Percentiles rank a stretch among this genome's conserved stretches.
These are phyloP conservation scores for Potentilla sterilis DNA, from an alignment of 306 rosid genomes.

Conservation along the genomic window DNA sequence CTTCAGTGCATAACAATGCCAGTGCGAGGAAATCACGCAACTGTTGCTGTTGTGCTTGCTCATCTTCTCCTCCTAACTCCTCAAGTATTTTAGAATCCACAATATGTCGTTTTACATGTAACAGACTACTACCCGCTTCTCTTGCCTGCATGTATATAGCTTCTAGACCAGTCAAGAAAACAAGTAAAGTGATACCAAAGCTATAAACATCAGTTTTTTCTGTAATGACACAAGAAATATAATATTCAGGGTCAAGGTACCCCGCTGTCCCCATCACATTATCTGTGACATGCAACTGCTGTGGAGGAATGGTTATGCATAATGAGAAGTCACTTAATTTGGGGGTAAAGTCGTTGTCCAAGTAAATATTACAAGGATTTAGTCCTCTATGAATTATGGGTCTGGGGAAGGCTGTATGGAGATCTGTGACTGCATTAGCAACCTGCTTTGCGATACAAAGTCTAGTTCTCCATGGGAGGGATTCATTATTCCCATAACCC, in stretches of 20 bases:
- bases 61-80: neutral
- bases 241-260: neutral
- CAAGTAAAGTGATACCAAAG: neutral
- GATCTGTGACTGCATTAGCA: neutral
- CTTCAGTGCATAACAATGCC: neutral
- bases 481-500: neutral
- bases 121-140: too few species aligned
- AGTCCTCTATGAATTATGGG: slow-evolving; percentile 5
- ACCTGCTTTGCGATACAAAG: neutral
- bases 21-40: neutral
- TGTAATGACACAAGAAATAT: too few species aligned
- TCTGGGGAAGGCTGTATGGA: neutral
- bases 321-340: neutral
- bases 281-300: neutral
- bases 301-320: neutral
- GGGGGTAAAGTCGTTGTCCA: neutral
- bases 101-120: too few species aligned
- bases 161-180: too few species aligned
- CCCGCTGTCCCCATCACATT: too few species aligned
- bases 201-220: neutral
- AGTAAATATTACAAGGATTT: neutral
- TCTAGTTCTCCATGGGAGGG: neutral
- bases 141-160: too few species aligned
- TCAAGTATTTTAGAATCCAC: neutral
- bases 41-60: neutral